Percentiles rank a stretch among this genome's conserved stretches.
These are phyloP conservation scores for Austropuccinia psidii DNA, from an alignment of 1,284 basidiomycete species.

Conservation along the genomic window DNA sequence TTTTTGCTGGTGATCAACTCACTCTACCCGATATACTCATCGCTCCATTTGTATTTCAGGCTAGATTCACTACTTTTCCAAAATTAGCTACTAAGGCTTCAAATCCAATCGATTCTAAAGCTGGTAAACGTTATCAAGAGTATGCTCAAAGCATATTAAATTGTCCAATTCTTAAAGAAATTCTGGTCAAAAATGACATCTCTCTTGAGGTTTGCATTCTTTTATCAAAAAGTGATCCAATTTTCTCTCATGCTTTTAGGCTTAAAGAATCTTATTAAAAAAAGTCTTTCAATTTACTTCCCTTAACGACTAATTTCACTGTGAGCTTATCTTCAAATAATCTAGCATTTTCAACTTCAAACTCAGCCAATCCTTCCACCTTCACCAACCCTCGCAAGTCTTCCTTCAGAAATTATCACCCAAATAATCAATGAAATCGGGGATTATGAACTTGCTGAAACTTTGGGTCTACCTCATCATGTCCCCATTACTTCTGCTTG, in stretches of 20 bases:
- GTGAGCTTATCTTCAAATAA: no score
- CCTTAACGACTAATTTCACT: no score
- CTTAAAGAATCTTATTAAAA: no score
- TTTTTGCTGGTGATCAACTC: constrained; percentile 31
- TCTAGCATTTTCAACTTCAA: no score
- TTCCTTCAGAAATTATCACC: constrained; percentile 66
- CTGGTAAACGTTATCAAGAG: constrained; percentile 20
- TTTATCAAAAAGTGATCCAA: background rate
- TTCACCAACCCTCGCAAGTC: constrained; percentile 1
- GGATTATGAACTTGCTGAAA: constrained; percentile 69
- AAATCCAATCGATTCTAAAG: constrained; percentile 13
- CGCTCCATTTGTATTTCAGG: constrained; percentile 32
- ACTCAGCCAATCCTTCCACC: no score
- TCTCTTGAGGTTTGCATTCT: background rate
- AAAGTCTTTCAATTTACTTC: no score
- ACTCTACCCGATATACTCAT: constrained; percentile 36
- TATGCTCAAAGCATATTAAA: constrained; percentile 24
- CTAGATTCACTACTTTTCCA: constrained; percentile 3
- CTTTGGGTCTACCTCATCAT: constrained; percentile 63
- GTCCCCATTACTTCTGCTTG: constrained; percentile 61
- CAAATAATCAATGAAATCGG: constrained; percentile 66
- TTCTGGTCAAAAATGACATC: background rate
- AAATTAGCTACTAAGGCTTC: constrained; percentile 15
- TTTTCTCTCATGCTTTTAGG: background rate
- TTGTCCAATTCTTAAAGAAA: constrained; percentile 5